Evolutionary conservation across 129 eudicot genomes (phyloP), one percentile per base, ranked within the genome.

Genomic region (Solidago caesia): DNA sequence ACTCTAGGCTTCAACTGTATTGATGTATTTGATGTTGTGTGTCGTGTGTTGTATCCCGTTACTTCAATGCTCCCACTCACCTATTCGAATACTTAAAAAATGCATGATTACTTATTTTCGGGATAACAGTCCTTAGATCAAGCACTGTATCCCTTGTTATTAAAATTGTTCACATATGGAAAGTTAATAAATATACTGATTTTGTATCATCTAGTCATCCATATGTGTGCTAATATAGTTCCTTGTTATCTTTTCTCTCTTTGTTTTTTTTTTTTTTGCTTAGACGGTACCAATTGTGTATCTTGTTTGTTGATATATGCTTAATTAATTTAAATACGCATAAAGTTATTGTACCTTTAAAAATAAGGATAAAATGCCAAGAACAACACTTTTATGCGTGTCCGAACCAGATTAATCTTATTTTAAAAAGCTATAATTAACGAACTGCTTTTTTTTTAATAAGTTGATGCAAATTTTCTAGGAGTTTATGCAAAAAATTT

Each of bases 1-100:
- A 47, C 81, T 92, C 76, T 94, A 90, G 87, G 67, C 21, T 61
- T 47, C 70, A 15, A 26, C 62, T 29, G 42, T 45, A 64, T 72
- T 64, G 67, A 56, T 11, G 45, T 42, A 4, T 78, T 44, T 48
- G 58, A 29, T 56, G 29, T 14, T 73, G 81, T 56, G 71, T 44
- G 41, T 69, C 5, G 79, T 46, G 72, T 76, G 68, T 64, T 11
- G 61, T 46, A 69, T 69, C 29, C 25, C 69, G 25, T 39, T 64
- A 8, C 10, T 29, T 53, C 73, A 59, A 43, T 33, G 33, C 66
- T 46, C 51, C 64, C 67, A 43, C 77, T 62, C 67, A 49, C 58
- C 46, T 79, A 72, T 58, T 45, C 43, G 11, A 27, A 14, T 45
- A 25, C 39, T 46, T 51, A 16, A 43, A 61, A 63, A 51, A 46